A percentile compares a stretch with the other conserved stretches of the same genome.
Evolutionary conservation across 1,139 yeast genomes (phyloP).

Genomic region (Scheffersomyces quercinus): DNA sequence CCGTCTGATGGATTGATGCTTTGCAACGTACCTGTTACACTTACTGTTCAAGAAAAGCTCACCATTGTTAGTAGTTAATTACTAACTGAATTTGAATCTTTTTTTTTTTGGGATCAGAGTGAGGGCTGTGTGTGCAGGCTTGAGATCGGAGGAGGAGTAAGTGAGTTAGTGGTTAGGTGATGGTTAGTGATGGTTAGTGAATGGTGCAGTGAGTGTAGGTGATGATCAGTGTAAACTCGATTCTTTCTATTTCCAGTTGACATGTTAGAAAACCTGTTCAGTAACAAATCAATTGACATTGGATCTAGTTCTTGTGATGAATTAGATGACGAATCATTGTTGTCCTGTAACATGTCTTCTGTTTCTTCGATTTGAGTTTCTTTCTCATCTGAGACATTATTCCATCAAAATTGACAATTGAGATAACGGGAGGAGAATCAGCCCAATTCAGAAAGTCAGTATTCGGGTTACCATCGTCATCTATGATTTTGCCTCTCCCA

Average conservation of each 20-base stretch:
- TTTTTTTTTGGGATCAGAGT: too few species aligned
- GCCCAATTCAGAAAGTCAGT: neutral
- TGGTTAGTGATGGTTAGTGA: too few species aligned
- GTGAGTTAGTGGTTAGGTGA: too few species aligned
- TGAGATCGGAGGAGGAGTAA: too few species aligned
- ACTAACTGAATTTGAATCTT: too few species aligned
- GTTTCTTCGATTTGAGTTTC: neutral
- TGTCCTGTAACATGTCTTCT: neutral
- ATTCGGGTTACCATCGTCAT: neutral
- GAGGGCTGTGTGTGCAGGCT: too few species aligned
- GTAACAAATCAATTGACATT: neutral
- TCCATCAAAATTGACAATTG: neutral
- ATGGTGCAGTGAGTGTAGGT: neutral
- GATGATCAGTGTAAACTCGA: constrained; percentile 5
- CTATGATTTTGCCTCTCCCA: neutral
- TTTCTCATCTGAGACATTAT: neutral
- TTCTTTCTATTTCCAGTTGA: neutral
- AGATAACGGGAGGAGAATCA: neutral
- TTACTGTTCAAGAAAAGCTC: too few species aligned
- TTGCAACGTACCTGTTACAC: too few species aligned
- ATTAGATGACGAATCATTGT: neutral
- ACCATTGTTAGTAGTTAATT: too few species aligned
- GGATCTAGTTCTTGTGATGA: neutral
- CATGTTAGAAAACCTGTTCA: neutral
- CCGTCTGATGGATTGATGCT: too few species aligned